Conservation (phyloP, 148 eudicot genomes). For the Camellia lanceoleosa region DNA sequence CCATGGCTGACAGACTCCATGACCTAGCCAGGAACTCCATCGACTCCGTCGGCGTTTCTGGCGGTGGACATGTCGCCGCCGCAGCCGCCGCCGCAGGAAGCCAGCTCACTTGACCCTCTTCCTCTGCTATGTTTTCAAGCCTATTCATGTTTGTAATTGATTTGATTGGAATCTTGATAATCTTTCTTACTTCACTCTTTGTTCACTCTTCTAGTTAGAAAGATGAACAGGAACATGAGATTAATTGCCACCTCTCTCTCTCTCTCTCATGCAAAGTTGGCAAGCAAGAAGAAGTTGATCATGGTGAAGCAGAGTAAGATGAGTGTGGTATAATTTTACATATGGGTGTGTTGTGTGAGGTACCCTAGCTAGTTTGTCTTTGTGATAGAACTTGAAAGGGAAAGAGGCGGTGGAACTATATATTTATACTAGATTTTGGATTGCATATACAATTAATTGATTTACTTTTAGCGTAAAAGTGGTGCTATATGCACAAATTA, state of each 20-base stretch:
- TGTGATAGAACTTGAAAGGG: background rate
- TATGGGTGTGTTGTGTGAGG: background rate
- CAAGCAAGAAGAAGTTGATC: background rate
- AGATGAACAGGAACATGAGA: background rate
- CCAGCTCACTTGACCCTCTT: slow-evolving; percentile 53
- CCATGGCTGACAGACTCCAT: slow-evolving; percentile 85
- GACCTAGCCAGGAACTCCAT: slow-evolving; percentile 91
- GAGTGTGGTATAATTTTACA: background rate
- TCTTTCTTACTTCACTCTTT: background rate
- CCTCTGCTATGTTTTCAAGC: slow-evolving; percentile 70
- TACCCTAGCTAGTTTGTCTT: background rate
- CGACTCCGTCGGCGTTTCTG: slow-evolving; percentile 75
- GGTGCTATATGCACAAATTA: too few species aligned
- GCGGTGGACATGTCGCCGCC: slow-evolving; percentile 50
- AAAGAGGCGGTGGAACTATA: background rate
- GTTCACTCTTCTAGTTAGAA: background rate
- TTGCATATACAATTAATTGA: too few species aligned
- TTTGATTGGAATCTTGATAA: too few species aligned
- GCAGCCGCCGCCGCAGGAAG: slow-evolving; percentile 32
- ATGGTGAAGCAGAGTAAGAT: background rate
- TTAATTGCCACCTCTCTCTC: background rate
- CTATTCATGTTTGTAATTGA: slow-evolving; percentile 17
- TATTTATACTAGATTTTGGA: background rate
- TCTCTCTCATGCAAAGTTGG: slow-evolving; percentile 15
- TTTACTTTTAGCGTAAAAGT: too few species aligned